Evolutionary conservation across 805 yeast genomes (phyloP).

Genomic region (Candida chauliodis): DNA sequence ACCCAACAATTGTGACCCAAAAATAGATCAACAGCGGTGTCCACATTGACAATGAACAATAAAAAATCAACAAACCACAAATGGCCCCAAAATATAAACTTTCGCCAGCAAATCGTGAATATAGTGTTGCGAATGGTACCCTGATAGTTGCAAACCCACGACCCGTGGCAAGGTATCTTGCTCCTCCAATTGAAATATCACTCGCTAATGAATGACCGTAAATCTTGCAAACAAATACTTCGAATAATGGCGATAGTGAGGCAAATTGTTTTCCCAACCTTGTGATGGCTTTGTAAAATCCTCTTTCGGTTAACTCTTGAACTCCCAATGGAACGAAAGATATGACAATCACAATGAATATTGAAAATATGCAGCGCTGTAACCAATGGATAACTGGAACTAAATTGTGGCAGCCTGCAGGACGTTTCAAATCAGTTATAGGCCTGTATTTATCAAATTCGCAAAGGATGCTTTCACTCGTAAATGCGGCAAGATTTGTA

Average conservation of each 20-base stretch:
- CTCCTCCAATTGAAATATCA: conserved; percentile 80
- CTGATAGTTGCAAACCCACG: conserved; percentile 84
- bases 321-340: conserved; percentile 75
- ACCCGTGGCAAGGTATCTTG: conserved; percentile 82
- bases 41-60: conserved; percentile 64
- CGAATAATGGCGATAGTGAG: conserved; percentile 77
- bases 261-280: conserved; percentile 66
- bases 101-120: conserved; percentile 68
- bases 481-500: conserved; percentile 68
- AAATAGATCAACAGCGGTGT: conserved; percentile 56
- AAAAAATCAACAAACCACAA: conserved; percentile 49
- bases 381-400: conserved; percentile 77
- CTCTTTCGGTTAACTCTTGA: conserved; percentile 80
- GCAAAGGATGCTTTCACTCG: conserved; percentile 70
- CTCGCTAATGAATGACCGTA: conserved; percentile 68
- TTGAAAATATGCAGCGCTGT: conserved; percentile 74
- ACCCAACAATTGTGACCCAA: conserved; percentile 66
- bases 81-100: conserved; percentile 63
- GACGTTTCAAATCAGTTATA: conserved; percentile 60
- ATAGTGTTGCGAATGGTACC: conserved; percentile 70
- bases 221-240: conserved; percentile 78
- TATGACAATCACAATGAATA: conserved; percentile 77
- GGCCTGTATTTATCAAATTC: conserved; percentile 63
- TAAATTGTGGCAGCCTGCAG: conserved; percentile 72
- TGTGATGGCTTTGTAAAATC: conserved; percentile 69